These are phyloP conservation scores for Rheum nobile DNA, from an alignment of 148 eudicot genomes.

Conservation along the genomic window DNA sequence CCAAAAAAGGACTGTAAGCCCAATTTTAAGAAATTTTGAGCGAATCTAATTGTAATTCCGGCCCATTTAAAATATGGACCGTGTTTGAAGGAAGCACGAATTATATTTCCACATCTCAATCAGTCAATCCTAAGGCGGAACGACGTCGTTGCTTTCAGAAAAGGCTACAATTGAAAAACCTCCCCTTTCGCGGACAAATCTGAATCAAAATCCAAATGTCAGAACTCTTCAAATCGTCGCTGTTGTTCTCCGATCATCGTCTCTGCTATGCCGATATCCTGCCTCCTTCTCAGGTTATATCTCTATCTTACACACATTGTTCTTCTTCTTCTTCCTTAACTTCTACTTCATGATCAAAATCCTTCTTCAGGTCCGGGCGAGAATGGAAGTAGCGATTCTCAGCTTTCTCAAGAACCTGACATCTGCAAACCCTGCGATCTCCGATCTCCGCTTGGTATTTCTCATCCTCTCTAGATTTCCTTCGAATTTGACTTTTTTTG, in stretches of 20 bases:
- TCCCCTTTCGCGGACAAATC: background rate
- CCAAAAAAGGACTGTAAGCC: background rate
- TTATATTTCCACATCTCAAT: background rate
- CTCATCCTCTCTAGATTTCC: background rate
- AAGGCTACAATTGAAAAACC: background rate
- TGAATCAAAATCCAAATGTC: slow-evolving; percentile 12
- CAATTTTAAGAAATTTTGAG: background rate
- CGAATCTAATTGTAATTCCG: background rate
- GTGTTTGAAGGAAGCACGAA: background rate
- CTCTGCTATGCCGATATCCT: slow-evolving; percentile 88
- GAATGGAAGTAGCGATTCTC: slow-evolving; percentile 85
- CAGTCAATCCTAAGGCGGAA: background rate
- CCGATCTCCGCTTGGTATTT: slow-evolving; percentile 68
- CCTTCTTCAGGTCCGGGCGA: slow-evolving; percentile 54
- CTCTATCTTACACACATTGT: background rate
- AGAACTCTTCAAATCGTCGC: slow-evolving; percentile 45
- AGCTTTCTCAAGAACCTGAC: slow-evolving; percentile 55
- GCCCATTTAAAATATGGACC: background rate
- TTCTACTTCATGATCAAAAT: background rate
- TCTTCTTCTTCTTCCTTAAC: background rate
- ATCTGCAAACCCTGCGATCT: slow-evolving; percentile 55
- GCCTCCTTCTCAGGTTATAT: slow-evolving; percentile 54
- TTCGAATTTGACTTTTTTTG: background rate
- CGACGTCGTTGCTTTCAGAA: background rate
- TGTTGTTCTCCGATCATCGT: slow-evolving; percentile 77